phyloP scores from a whole-genome alignment of 2,329 filamentous ascomycete species.

The Ophiostoma triangulosporum region DNA sequence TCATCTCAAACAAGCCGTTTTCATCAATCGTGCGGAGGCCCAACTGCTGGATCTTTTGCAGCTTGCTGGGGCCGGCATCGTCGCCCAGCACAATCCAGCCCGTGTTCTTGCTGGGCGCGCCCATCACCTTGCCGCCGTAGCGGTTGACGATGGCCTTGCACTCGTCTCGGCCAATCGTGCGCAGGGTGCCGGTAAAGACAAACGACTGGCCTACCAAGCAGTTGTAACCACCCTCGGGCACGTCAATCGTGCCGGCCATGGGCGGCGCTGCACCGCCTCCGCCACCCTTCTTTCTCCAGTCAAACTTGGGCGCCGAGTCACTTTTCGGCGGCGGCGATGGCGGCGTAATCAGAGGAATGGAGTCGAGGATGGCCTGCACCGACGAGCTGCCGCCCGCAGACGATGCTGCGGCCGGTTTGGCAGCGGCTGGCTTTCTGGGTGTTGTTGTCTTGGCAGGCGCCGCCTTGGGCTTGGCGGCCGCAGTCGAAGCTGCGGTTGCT shows the following conservation, averaged over 20 bases:
- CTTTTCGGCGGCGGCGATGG: constrained; percentile 70
- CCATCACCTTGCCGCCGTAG: constrained; percentile 84
- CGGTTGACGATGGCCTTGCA: constrained; percentile 77
- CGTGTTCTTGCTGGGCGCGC: constrained; percentile 79
- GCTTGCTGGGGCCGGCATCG: constrained; percentile 87
- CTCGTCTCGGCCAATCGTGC: constrained; percentile 70
- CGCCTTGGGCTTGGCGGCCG: constrained; percentile 37
- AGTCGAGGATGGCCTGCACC: constrained; percentile 75
- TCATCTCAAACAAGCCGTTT: constrained; percentile 77
- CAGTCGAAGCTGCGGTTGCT: constrained; percentile 19
- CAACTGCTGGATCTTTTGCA: constrained; percentile 68
- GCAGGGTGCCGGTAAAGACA: constrained; percentile 85
- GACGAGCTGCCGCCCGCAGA: constrained; percentile 42
- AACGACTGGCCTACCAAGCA: constrained; percentile 83
- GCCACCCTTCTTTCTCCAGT: constrained; percentile 54
- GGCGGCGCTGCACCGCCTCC: constrained; percentile 51
- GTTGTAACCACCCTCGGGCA: constrained; percentile 75
- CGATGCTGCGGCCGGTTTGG: constrained; percentile 27
- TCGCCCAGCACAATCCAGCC: constrained; percentile 82
- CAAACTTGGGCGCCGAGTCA: constrained; percentile 55
- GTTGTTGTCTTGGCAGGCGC: constrained; percentile 26
- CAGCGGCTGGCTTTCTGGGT: constrained; percentile 5
- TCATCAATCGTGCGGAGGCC: constrained; percentile 89
- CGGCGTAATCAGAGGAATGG: constrained; percentile 67
- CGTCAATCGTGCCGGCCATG: constrained; percentile 48